Conservation (phyloP, 805 yeast genomes). For the Vanderwaltozyma tropicalis region DNA sequence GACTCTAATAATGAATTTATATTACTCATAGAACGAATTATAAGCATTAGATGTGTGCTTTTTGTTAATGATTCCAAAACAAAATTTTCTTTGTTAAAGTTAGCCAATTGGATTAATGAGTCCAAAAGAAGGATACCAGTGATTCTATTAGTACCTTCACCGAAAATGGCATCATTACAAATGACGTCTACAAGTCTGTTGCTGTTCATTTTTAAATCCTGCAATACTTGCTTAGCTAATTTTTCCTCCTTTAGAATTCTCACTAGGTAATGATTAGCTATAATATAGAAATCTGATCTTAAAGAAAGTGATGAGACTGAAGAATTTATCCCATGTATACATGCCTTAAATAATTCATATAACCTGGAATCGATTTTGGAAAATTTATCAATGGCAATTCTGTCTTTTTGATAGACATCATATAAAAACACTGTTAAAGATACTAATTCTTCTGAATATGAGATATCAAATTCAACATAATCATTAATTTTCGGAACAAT, state of each 20-base stretch:
- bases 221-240: slow-evolving; percentile 38
- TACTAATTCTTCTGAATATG: slow-evolving; percentile 65
- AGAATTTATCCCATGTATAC: slow-evolving; percentile 62
- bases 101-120: slow-evolving; percentile 46
- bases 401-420: slow-evolving; percentile 47
- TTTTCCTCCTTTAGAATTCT: slow-evolving; percentile 36
- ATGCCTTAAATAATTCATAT: slow-evolving; percentile 60
- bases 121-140: slow-evolving; percentile 71
- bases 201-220: slow-evolving; percentile 44
- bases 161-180: slow-evolving; percentile 68
- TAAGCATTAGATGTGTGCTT: slow-evolving; percentile 52
- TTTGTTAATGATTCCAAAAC: slow-evolving; percentile 51
- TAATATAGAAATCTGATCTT: slow-evolving; percentile 69
- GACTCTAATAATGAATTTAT: slow-evolving; percentile 52
- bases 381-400: slow-evolving; percentile 25
- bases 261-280: slow-evolving; percentile 55
- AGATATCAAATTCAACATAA: slow-evolving; percentile 54
- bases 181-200: slow-evolving; percentile 56
- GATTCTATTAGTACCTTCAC: slow-evolving; percentile 67
- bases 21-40: slow-evolving; percentile 58
- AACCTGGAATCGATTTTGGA: slow-evolving; percentile 43
- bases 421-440: slow-evolving; percentile 64
- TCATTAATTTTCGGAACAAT: slow-evolving; percentile 68
- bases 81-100: slow-evolving; percentile 40
- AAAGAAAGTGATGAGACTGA: slow-evolving; percentile 57